These are phyloP conservation scores for Hebeloma cylindrosporum DNA, from an alignment of 768 basidiomycete species.

Conservation along the genomic window DNA sequence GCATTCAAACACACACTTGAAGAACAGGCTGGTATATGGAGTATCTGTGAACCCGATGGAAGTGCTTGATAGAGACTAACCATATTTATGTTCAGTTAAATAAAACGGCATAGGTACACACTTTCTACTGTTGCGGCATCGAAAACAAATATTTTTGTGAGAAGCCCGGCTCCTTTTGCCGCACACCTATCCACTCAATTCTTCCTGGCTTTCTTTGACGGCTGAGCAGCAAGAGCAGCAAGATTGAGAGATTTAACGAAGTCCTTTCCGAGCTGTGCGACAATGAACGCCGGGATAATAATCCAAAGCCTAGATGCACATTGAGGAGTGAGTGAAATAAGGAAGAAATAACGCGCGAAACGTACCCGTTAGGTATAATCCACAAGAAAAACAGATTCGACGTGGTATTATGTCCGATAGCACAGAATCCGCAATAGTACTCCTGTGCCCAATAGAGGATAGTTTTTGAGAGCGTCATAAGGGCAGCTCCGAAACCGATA, in stretches of 20 bases:
- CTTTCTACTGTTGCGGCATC: too few species aligned
- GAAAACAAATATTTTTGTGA: too few species aligned
- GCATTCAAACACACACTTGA: too few species aligned
- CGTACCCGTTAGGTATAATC: conserved; percentile 80
- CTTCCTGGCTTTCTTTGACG: too few species aligned
- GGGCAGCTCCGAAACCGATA: conserved; percentile 67
- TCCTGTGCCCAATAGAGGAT: conserved; percentile 81
- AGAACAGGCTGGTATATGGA: too few species aligned
- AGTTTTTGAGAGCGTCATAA: conserved; percentile 88
- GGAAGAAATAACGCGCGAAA: conserved; percentile 2
- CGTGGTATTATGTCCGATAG: conserved; percentile 70
- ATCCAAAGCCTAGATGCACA: conserved; percentile 67
- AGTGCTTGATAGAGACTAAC: too few species aligned
- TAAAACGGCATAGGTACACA: too few species aligned
- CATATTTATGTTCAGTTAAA: too few species aligned
- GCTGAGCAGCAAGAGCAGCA: too few species aligned
- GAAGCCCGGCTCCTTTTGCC: too few species aligned
- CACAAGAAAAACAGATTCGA: conserved; percentile 56
- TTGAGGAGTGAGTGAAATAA: not conserved
- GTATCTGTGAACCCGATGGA: too few species aligned
- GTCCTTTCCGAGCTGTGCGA: conserved; percentile 59
- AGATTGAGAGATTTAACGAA: conserved; percentile 44
- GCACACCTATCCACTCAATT: too few species aligned
- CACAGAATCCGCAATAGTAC: conserved; percentile 72
- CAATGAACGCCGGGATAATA: conserved; percentile 61